phyloP scores from a whole-genome alignment of 495 filamentous ascomycete species.

The Cercophora samala region DNA sequence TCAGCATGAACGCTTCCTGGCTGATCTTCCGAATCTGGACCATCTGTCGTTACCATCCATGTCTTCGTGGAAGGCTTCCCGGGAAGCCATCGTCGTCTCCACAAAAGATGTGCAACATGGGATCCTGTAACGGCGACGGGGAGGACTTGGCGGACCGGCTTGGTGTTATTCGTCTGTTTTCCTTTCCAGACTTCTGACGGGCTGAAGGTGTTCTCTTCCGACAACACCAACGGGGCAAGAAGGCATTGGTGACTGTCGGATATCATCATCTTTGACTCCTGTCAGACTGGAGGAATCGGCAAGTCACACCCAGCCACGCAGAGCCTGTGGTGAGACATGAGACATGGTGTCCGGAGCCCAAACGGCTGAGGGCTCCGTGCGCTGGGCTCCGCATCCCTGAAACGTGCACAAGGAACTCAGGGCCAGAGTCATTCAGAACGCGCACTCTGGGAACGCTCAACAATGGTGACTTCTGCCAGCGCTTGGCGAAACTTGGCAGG shows the following conservation, averaged over 20 bases:
- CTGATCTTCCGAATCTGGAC: conserved; percentile 5
- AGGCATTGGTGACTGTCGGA: neutral
- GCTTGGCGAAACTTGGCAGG: no score
- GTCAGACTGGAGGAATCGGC: conserved; percentile 5
- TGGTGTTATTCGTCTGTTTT: neutral
- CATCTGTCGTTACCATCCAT: conserved; percentile 11
- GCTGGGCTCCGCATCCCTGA: conserved; percentile 8
- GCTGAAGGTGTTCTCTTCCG: neutral
- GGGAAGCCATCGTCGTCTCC: conserved; percentile 10
- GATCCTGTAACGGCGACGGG: conserved; percentile 13
- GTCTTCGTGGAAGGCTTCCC: conserved; percentile 18
- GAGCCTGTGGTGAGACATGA: neutral
- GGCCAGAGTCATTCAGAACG: no score
- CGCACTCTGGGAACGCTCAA: no score
- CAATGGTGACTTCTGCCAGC: no score
- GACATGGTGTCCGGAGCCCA: conserved; percentile 1
- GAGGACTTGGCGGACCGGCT: neutral
- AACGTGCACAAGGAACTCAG: neutral
- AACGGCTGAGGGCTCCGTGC: conserved; percentile 11
- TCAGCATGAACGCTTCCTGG: neutral
- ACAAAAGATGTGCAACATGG: conserved; percentile 16
- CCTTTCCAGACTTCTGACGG: neutral
- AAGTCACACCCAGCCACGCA: conserved; percentile 4
- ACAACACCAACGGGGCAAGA: neutral
- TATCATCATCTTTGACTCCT: neutral